Evolutionary conservation across 768 basidiomycete genomes (phyloP).

Genomic region (Calocera viscosa): DNA sequence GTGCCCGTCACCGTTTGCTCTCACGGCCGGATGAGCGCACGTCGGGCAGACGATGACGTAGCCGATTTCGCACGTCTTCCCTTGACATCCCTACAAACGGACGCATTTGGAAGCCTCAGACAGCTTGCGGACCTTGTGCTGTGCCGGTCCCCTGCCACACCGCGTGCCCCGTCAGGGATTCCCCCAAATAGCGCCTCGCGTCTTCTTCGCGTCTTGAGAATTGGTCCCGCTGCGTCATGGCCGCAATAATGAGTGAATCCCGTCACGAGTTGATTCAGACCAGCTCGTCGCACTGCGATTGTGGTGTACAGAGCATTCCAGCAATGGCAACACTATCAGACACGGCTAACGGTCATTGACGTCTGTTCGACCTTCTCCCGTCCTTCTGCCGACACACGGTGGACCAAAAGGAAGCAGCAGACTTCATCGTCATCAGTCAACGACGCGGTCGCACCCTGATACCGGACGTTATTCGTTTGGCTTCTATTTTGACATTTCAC

Average conservation of each 20-base stretch:
- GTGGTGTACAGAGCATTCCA: background rate
- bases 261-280: background rate
- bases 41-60: background rate
- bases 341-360: background rate
- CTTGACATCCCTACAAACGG: background rate
- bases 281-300: background rate
- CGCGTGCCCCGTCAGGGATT: background rate
- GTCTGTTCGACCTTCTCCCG: background rate
- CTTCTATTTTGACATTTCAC: conserved; percentile 10
- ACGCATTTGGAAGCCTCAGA: background rate
- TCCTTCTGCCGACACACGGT: conserved; percentile 2
- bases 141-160: background rate
- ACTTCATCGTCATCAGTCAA: background rate
- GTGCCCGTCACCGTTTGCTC: background rate
- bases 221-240: conserved; percentile 5
- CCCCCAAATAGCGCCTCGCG: background rate
- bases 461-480: background rate
- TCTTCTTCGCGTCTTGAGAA: background rate
- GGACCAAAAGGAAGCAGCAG: background rate
- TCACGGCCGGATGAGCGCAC: background rate
- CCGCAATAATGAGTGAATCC: background rate
- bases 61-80: background rate
- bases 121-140: too few relatives aligned
- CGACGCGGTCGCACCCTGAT: background rate
- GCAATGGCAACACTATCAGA: background rate